A percentile compares a stretch with the other conserved stretches of the same genome.
Conservation (phyloP, 768 basidiomycete species). For the Phallus indusiatus region DNA sequence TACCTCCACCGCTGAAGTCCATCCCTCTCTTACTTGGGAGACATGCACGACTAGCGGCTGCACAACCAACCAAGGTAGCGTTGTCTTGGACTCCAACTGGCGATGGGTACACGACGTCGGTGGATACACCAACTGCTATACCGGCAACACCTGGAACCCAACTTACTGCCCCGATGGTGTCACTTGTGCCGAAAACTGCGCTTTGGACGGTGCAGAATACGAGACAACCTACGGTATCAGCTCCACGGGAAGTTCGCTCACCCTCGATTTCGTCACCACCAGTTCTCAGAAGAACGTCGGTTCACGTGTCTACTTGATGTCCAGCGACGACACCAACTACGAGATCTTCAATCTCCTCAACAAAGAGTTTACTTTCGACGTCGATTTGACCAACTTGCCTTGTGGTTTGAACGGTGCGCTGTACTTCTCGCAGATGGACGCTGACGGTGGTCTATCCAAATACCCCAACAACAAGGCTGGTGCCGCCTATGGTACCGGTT, state of each 20-base stretch:
- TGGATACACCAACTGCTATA: slow-evolving; percentile 38
- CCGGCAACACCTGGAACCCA: slow-evolving; percentile 45
- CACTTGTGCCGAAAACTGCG: slow-evolving; percentile 32
- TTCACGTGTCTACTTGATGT: slow-evolving; percentile 41
- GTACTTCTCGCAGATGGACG: slow-evolving; percentile 52
- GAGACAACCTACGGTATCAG: slow-evolving; percentile 25
- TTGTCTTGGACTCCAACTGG: slow-evolving; percentile 12
- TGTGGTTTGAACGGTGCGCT: slow-evolving; percentile 54
- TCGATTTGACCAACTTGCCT: slow-evolving; percentile 45
- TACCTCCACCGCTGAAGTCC: slow-evolving; percentile 14
- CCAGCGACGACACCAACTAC: slow-evolving; percentile 30
- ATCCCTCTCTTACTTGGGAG: slow-evolving; percentile 14
- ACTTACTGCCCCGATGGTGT: slow-evolving; percentile 39
- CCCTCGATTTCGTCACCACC: slow-evolving; percentile 24
- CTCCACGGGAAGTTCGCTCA: slow-evolving; percentile 22
- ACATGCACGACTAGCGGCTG: slow-evolving; percentile 13
- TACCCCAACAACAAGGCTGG: slow-evolving; percentile 46
- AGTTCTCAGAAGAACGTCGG: slow-evolving; percentile 22
- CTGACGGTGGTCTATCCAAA: slow-evolving; percentile 41
- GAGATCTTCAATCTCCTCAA: slow-evolving; percentile 41
- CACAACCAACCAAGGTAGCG: slow-evolving; percentile 19
- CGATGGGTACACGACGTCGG: slow-evolving; percentile 23
- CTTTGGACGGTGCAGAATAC: slow-evolving; percentile 26
- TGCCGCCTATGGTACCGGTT: slow-evolving; percentile 54
- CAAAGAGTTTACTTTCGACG: slow-evolving; percentile 51